phyloP scores from a whole-genome alignment of 805 yeast genomes.

The Candida caryicola region DNA sequence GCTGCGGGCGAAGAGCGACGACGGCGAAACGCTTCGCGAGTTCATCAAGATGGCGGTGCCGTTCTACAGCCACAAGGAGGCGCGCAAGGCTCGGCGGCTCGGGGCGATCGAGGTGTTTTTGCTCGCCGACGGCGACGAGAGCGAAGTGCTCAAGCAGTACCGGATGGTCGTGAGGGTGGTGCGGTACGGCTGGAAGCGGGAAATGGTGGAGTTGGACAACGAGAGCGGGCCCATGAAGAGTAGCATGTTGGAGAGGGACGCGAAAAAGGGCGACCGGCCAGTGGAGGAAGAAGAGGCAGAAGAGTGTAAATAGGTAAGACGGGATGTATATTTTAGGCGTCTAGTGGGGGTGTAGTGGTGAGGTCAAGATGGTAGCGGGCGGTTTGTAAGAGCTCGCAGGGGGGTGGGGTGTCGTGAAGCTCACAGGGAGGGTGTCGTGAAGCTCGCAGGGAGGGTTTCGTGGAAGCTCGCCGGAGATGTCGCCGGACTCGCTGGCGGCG shows the following conservation, averaged over 20 bases:
- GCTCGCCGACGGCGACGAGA: conserved; percentile 13
- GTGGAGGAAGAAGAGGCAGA: too few relatives aligned
- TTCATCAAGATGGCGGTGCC: conserved; percentile 38
- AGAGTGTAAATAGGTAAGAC: too few relatives aligned
- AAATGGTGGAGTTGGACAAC: background rate
- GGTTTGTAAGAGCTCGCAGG: too few relatives aligned
- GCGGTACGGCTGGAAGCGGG: conserved; percentile 10
- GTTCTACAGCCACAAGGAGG: conserved; percentile 22
- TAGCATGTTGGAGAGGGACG: conserved; percentile 5
- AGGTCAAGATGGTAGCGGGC: too few relatives aligned
- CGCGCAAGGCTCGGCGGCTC: conserved; percentile 18
- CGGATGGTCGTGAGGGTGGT: conserved; percentile 18
- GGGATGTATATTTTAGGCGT: too few relatives aligned
- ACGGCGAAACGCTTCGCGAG: background rate
- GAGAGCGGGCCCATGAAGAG: conserved; percentile 3
- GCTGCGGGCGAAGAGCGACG: conserved; percentile 18
- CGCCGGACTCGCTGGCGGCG: background rate
- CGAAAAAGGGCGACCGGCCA: background rate
- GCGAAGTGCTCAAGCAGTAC: conserved; percentile 12
- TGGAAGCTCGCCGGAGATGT: too few relatives aligned
- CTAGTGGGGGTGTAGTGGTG: too few relatives aligned
- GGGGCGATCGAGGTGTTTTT: conserved; percentile 35
- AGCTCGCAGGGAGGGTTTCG: too few relatives aligned
- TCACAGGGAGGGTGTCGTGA: too few relatives aligned
- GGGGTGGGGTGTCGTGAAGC: too few relatives aligned